A percentile compares a stretch with the other conserved stretches of the same genome.
Evolutionary conservation across 768 basidiomycete genomes (phyloP).

Genomic region (Coprinellus micaceus): DNA sequence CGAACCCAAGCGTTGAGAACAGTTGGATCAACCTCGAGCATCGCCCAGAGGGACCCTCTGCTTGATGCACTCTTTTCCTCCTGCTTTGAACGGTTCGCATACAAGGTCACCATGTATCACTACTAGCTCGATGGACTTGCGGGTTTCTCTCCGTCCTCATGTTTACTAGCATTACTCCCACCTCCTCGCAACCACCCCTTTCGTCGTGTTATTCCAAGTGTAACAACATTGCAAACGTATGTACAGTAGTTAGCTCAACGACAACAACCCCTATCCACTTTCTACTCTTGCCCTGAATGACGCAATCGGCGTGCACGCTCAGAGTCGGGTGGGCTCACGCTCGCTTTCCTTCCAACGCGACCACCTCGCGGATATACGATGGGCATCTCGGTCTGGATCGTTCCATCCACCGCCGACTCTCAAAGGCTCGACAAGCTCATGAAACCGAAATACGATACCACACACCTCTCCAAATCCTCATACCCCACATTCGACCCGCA

Average conservation of each 20-base stretch:
- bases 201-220: neutral
- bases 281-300: neutral
- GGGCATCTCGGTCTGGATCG: constrained; percentile 60
- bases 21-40: constrained; percentile 69
- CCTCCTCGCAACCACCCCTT: neutral
- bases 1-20: constrained; percentile 48
- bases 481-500: constrained; percentile 68
- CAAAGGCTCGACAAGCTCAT: constrained; percentile 46
- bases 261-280: neutral
- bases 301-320: too few relatives aligned
- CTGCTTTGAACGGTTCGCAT: neutral
- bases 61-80: neutral
- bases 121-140: neutral
- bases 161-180: too few relatives aligned
- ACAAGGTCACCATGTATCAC: constrained; percentile 4
- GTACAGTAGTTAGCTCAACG: constrained; percentile 6
- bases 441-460: constrained; percentile 27
- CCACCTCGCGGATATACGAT: neutral
- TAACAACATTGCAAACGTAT: neutral
- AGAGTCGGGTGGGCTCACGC: too few relatives aligned
- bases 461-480: constrained; percentile 30
- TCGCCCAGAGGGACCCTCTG: neutral
- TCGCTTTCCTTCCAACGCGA: neutral
- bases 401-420: constrained; percentile 48
- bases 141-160: too few relatives aligned